Conservation (phyloP, 306 rosid genomes). For the Vigna unguiculata region DNA sequence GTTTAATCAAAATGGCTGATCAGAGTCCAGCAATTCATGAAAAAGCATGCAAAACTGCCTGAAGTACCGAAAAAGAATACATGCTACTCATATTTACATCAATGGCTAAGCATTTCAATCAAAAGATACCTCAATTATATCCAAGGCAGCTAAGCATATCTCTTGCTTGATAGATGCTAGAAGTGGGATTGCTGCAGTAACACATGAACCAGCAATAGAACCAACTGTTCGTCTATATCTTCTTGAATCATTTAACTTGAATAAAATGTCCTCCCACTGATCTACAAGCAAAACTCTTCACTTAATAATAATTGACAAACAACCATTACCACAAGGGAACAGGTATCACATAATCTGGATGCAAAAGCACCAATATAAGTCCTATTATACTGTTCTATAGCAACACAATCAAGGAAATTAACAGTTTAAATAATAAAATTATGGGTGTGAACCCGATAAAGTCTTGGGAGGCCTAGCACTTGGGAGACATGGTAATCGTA, state of each 20-base stretch:
- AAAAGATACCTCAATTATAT: conserved; percentile 79
- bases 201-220: conserved; percentile 82
- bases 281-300: conserved; percentile 59
- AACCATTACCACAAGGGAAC: conserved; percentile 18
- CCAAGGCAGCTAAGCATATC: conserved; percentile 77
- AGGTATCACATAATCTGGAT: conserved; percentile 15
- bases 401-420: conserved; percentile 14
- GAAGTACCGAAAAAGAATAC: neutral
- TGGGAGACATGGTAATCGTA: conserved; percentile 1
- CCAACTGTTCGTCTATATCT: conserved; percentile 91
- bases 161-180: conserved; percentile 75
- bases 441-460: neutral
- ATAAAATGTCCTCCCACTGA: conserved; percentile 72
- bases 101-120: conserved; percentile 37
- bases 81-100: conserved; percentile 17
- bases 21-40: conserved; percentile 18
- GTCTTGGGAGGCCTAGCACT: neutral
- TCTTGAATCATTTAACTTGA: conserved; percentile 80
- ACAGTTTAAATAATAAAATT: neutral
- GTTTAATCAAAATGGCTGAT: conserved; percentile 17
- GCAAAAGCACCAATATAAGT: conserved; percentile 19
- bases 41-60: neutral
- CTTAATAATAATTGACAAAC: conserved; percentile 32
- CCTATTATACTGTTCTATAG: conserved; percentile 11
- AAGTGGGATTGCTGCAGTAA: conserved; percentile 77